phyloP scores from a whole-genome alignment of 2,329 filamentous ascomycete genomes.

The Biscogniauxia marginata region DNA sequence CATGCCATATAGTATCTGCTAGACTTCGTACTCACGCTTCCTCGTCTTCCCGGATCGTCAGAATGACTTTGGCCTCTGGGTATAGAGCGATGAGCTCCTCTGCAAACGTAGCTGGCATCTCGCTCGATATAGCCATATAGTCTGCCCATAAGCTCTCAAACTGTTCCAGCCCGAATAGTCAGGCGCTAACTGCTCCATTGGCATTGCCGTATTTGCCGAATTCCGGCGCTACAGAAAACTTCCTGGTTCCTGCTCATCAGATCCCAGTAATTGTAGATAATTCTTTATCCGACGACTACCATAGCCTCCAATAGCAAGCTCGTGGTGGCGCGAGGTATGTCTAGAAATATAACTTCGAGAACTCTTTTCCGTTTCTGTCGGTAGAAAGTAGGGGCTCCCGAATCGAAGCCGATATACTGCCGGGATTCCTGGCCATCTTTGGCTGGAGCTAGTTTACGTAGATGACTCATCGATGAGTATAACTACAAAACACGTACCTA shows the following conservation, averaged over 20 bases:
- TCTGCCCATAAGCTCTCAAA: background rate
- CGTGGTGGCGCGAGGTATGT: background rate
- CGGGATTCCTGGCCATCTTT: too few species aligned
- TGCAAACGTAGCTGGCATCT: background rate
- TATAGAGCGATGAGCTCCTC: background rate
- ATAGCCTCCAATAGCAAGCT: background rate
- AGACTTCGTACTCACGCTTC: background rate
- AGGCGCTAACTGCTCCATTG: background rate
- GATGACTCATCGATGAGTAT: too few species aligned
- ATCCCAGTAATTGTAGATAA: too few species aligned
- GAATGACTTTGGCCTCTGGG: background rate
- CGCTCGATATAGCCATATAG: background rate
- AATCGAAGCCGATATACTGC: background rate
- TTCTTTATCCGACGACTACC: background rate
- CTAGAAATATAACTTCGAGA: background rate
- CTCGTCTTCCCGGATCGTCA: background rate
- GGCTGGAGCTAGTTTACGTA: too few species aligned
- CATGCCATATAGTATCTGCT: background rate
- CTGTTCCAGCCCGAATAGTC: background rate
- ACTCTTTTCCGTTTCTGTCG: too few species aligned
- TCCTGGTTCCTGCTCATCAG: too few species aligned
- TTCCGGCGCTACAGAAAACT: slow-evolving; percentile 1
- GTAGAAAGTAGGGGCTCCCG: background rate
- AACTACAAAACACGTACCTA: too few species aligned
- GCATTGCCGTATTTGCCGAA: background rate